A percentile compares a stretch with the other conserved stretches of the same genome.
These are phyloP conservation scores for Dendryphion nanum DNA, from an alignment of 2,329 filamentous ascomycete genomes.

Conservation along the genomic window DNA sequence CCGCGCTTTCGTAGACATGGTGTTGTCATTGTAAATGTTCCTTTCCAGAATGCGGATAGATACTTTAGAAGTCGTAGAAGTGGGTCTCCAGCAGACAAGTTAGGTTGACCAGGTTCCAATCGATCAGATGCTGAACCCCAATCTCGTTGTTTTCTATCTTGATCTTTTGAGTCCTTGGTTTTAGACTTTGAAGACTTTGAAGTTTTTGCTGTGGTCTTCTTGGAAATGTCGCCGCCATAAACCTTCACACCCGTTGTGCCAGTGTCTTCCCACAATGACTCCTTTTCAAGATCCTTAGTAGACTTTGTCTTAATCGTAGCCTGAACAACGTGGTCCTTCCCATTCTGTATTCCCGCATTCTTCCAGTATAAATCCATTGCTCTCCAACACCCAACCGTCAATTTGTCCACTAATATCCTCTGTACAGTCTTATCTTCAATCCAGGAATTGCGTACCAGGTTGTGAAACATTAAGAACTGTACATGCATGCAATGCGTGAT, in stretches of 20 bases:
- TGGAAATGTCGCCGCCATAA: conserved; percentile 14
- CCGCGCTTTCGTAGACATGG: conserved; percentile 86
- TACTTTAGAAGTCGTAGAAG: conserved; percentile 72
- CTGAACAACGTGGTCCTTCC: conserved; percentile 74
- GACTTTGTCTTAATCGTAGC: conserved; percentile 56
- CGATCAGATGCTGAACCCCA: conserved; percentile 71
- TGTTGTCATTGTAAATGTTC: conserved; percentile 72
- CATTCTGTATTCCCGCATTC: conserved; percentile 84
- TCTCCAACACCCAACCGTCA: conserved; percentile 34
- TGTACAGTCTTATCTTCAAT: conserved; percentile 36
- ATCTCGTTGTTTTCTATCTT: conserved; percentile 55
- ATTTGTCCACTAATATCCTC: conserved; percentile 24
- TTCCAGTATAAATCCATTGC: conserved; percentile 43
- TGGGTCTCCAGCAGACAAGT: conserved; percentile 82
- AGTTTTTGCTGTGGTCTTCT: conserved; percentile 14
- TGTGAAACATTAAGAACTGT: conserved; percentile 84
- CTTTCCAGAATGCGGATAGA: conserved; percentile 84
- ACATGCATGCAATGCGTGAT: conserved; percentile 88
- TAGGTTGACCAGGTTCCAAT: conserved; percentile 67
- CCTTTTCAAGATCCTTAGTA: conserved; percentile 58
- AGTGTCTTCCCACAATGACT: conserved; percentile 40
- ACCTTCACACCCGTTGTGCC: conserved; percentile 40
- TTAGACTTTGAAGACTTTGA: conserved; percentile 13
- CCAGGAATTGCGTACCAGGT: conserved; percentile 59
- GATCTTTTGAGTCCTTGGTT: conserved; percentile 11